Evolutionary conservation across 2,329 filamentous ascomycete genomes (phyloP).

Genomic region (Aspergillus sp.): DNA sequence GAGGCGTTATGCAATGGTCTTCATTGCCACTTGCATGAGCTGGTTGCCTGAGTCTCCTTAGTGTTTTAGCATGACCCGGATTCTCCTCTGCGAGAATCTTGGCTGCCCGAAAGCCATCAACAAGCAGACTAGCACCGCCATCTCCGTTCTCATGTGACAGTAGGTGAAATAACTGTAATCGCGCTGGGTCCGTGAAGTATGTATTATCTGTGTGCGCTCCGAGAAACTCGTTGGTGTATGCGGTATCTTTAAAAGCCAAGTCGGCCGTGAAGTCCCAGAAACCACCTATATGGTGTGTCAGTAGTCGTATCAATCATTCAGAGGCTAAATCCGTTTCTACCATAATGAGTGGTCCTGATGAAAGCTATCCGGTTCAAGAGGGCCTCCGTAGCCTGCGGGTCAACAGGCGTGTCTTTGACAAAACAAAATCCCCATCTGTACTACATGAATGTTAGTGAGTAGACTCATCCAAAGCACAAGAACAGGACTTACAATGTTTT

Average conservation of each 20-base stretch:
- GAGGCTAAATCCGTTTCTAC: conserved; percentile 50
- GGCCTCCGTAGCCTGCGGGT: conserved; percentile 71
- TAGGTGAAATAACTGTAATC: conserved; percentile 90
- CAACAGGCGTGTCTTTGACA: conserved; percentile 70
- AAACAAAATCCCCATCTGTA: conserved; percentile 76
- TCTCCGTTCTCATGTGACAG: conserved; percentile 70
- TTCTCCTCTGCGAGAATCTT: conserved; percentile 60
- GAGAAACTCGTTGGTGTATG: conserved; percentile 84
- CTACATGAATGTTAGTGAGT: conserved; percentile 47
- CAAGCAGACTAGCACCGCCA: conserved; percentile 79
- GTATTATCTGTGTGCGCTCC: conserved; percentile 91
- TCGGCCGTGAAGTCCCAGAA: conserved; percentile 91
- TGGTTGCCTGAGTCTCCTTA: conserved; percentile 64
- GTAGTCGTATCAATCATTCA: not conserved
- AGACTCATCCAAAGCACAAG: not conserved
- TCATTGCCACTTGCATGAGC: conserved; percentile 88
- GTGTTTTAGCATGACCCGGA: conserved; percentile 59
- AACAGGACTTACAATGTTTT: conserved; percentile 56
- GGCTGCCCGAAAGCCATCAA: conserved; percentile 83
- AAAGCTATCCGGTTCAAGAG: conserved; percentile 82
- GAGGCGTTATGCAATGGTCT: conserved; percentile 78
- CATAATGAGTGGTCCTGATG: conserved; percentile 90
- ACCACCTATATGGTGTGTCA: conserved; percentile 48
- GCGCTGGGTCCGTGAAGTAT: conserved; percentile 91
- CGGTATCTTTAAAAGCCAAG: conserved; percentile 83